Base-by-base conservation (phyloP, 352 stramenopile genomes). In the Aphanomyces euteiches region DNA sequence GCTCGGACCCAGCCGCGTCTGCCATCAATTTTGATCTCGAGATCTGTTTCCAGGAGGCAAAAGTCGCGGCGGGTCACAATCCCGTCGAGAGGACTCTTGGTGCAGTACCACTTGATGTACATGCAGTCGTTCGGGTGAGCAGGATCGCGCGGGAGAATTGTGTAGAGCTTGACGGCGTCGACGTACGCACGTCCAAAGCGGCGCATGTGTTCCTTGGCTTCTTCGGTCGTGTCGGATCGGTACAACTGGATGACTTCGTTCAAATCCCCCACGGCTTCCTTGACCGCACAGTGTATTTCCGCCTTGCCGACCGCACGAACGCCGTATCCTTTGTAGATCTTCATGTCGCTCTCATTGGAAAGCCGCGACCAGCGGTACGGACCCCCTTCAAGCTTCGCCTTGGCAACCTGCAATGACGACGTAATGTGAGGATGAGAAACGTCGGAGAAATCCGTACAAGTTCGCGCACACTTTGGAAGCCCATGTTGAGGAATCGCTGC, bases 141-240 rank as follows among this genome's bases (percentile, higher is more conserved):
- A n/a, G 43, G 43, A n/a, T 12, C 10, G 43, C 10, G 43, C 43
- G 43, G 17, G 10, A 50, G 43, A 50, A 50, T 50, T n/a, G 43
- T 50, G 17, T 50, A 50, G 10, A 50, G 43, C 43, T 12, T 50
- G 43, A 50, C 43, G 43, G 43, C 17, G 43, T 50, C 43, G 43
- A 50, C 43, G 43, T n/a, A 50, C 43, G 43, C 43, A 50, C 43
- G 43, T n/a, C 43, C 43, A 50, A 50, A 50, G 43, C 43, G 43
- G 10, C 17, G 43, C 10, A 50, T n/a, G 17, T 50, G 17, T n/a
- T 12, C 43, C 17, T 50, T 50, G 43, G 43, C 43, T 50, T 50
- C 10, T n/a, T 50, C 43, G 10, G 43, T 50, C 43, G 43, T 50
- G 43, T 50, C 43, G 43, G 10, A n/a, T 12, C 43, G 43, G 43